Base-by-base conservation (phyloP, 2,329 filamentous ascomycete genomes). In the Pezicula neosporulosa region DNA sequence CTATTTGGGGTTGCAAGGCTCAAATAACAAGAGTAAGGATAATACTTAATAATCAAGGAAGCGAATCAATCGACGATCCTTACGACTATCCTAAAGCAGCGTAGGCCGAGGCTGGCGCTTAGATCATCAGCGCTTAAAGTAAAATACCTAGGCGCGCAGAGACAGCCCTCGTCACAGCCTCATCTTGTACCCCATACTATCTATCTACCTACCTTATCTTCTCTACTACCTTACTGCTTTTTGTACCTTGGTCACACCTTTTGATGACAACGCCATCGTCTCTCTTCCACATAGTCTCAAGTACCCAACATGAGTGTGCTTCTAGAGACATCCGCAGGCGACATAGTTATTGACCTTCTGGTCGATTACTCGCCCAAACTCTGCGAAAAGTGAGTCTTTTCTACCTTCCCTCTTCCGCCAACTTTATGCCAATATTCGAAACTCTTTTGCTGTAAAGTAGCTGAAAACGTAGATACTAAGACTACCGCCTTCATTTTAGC, bases 311-410 rank as follows among this genome's bases (percentile, higher is more conserved):
- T 97, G 93, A 96, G 90, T 56, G 93, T 96, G 50, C 80, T 97
- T 28, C 78, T 99, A 47, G 93, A 99, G 73, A 97, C 94, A 33
- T 96, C 88, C 52, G 82, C 86, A 2, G 93, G 93, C 65, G 94
- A 99, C 70, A 88, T 99, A 65, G 93, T 96, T 58, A 91, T 97
- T 63, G 93, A 99, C 69, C 80, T 99, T 21, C 77, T 96, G 55
- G 85, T 94, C 47, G 89, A 96, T 61, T 89, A 93, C 66, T 89
- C 90, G 38, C 94, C 93, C 1, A 93, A 86, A 70, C 85, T 91
- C 61, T 97, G 93, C 77, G 89, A 97, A 74, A 99, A 97, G 90
- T 95, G 76, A 77, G 88, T 78, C 42, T 16, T 12, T 6, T n/a
- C 35, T 16, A 3, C 42, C 30, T 46, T 51, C 53, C 30, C 24